Percentiles rank a stretch among this genome's conserved stretches.
These are phyloP conservation scores for Heliamphora pulchella DNA, from an alignment of 179 eudicot species.

Conservation along the genomic window DNA sequence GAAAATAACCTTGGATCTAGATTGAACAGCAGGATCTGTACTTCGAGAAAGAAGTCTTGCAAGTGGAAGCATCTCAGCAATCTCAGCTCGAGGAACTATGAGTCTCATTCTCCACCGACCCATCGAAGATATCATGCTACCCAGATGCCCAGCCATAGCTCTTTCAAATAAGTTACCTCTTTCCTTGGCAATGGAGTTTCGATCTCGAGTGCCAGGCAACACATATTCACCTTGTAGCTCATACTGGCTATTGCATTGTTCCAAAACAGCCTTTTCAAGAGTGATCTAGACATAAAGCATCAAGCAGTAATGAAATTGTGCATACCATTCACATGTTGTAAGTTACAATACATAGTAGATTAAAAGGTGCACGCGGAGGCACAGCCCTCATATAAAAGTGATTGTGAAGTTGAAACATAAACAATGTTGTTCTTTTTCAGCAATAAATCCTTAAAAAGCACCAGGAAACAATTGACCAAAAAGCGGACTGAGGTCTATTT, in stretches of 20 bases:
- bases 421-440: background rate
- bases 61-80: slow-evolving; percentile 99
- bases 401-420: background rate
- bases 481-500: background rate
- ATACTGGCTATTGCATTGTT: slow-evolving; percentile 88
- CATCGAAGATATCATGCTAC: slow-evolving; percentile 89
- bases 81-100: slow-evolving; percentile 97
- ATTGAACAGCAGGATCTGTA: slow-evolving; percentile 92
- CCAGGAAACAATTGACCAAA: background rate
- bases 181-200: slow-evolving; percentile 56
- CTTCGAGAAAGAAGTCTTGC: slow-evolving; percentile 97
- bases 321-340: background rate
- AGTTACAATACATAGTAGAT: background rate
- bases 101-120: slow-evolving; percentile 99
- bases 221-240: slow-evolving; percentile 99
- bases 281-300: slow-evolving; percentile 54
- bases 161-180: slow-evolving; percentile 63
- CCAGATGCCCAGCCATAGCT: slow-evolving; percentile 91
- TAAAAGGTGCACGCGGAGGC: background rate
- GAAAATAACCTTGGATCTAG: slow-evolving; percentile 81
- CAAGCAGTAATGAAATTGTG: background rate
- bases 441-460: background rate
- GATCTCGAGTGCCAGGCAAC: slow-evolving; percentile 87
- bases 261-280: slow-evolving; percentile 87
- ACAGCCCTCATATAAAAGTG: background rate